Percentiles rank a stretch among this genome's conserved stretches.
These are phyloP conservation scores for Neocatenulostroma microsporum DNA, from an alignment of 2,329 filamentous ascomycete species.

Conservation along the genomic window DNA sequence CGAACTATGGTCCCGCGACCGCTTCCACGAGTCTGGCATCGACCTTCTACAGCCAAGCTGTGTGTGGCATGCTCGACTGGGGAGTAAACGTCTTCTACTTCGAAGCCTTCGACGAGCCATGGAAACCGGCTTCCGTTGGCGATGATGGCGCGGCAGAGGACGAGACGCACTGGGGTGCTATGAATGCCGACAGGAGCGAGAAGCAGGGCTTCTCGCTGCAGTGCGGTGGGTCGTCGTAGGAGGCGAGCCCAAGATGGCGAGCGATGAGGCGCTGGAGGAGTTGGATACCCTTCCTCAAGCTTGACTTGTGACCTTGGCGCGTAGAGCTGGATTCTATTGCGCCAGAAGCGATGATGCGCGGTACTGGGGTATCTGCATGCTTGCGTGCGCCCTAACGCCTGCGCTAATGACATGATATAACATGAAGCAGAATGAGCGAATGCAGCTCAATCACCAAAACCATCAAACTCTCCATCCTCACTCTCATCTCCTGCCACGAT, in stretches of 20 bases:
- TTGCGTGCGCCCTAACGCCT: slow-evolving; percentile 12
- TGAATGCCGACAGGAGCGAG: slow-evolving; percentile 49
- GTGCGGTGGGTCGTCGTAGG: slow-evolving; percentile 35
- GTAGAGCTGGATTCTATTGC: too few species aligned
- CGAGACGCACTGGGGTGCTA: slow-evolving; percentile 64
- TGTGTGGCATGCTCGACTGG: slow-evolving; percentile 59
- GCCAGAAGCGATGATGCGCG: too few species aligned
- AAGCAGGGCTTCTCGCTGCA: slow-evolving; percentile 45
- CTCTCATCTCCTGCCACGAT: neutral
- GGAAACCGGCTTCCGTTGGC: slow-evolving; percentile 58
- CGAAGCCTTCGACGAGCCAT: slow-evolving; percentile 63
- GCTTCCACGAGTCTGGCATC: slow-evolving; percentile 53
- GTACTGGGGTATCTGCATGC: neutral
- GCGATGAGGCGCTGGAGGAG: neutral
- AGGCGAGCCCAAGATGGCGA: too few species aligned
- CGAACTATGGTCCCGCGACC: slow-evolving; percentile 53
- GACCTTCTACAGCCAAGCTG: slow-evolving; percentile 53
- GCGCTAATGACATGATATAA: slow-evolving; percentile 9
- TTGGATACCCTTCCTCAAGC: too few species aligned
- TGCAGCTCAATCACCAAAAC: slow-evolving; percentile 54
- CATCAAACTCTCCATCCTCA: slow-evolving; percentile 46
- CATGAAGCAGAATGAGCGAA: neutral
- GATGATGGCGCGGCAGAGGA: slow-evolving; percentile 54
- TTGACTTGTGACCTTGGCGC: too few species aligned
- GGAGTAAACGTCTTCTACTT: slow-evolving; percentile 65